A percentile compares a stretch with the other conserved stretches of the same genome.
These are phyloP conservation scores for Teratosphaeria viscida DNA, from an alignment of 2,329 filamentous ascomycete genomes.

Conservation along the genomic window DNA sequence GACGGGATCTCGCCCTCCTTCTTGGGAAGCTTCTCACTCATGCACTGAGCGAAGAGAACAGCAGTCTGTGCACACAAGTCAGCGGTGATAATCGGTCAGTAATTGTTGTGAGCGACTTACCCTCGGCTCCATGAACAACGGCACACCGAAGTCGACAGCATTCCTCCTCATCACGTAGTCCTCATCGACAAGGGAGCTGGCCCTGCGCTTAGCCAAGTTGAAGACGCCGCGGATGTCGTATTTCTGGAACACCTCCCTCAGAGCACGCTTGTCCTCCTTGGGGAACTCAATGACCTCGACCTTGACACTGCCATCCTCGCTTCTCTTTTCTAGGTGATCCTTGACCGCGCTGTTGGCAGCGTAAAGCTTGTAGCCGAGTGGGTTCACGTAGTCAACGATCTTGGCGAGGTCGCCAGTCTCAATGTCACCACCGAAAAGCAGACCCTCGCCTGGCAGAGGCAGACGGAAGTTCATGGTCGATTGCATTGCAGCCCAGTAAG, in stretches of 20 bases:
- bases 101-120: slow-evolving; percentile 43
- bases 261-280: slow-evolving; percentile 85
- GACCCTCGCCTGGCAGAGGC: slow-evolving; percentile 85
- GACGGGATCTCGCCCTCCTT: slow-evolving; percentile 68
- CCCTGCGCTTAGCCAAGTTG: slow-evolving; percentile 78
- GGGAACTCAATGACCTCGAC: slow-evolving; percentile 96
- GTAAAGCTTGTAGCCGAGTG: slow-evolving; percentile 89
- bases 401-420: slow-evolving; percentile 59
- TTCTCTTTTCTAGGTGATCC: slow-evolving; percentile 62
- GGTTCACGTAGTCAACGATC: slow-evolving; percentile 77
- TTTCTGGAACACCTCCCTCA: slow-evolving; percentile 92
- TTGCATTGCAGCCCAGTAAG: slow-evolving; percentile 94
- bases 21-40: slow-evolving; percentile 90
- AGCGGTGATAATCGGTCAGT: slow-evolving; percentile 2
- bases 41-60: slow-evolving; percentile 89
- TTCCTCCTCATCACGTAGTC: slow-evolving; percentile 94
- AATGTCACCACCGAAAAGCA: slow-evolving; percentile 83
- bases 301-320: slow-evolving; percentile 51
- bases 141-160: slow-evolving; percentile 95
- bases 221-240: slow-evolving; percentile 94
- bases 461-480: slow-evolving; percentile 99
- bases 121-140: slow-evolving; percentile 97
- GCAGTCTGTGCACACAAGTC: slow-evolving; percentile 56
- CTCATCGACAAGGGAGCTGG: slow-evolving; percentile 75
- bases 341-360: slow-evolving; percentile 77